Evolutionary conservation across 1,139 yeast genomes (phyloP).

Genomic region (Kodamaea fungicola): DNA sequence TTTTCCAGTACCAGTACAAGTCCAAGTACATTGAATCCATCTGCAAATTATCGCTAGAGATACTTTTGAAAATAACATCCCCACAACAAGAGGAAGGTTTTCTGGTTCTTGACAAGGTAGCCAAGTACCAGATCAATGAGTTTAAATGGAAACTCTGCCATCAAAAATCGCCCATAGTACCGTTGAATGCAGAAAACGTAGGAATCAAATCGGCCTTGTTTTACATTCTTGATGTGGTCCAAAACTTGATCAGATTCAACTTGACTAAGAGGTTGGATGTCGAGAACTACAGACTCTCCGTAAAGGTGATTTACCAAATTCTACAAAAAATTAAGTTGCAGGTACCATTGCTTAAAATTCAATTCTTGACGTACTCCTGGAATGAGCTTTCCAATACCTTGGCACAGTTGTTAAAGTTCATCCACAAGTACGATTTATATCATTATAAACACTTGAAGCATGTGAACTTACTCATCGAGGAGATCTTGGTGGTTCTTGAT

Average conservation of each 20-base stretch:
- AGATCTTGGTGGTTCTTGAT: slow-evolving; percentile 25
- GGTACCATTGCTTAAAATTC: slow-evolving; percentile 2
- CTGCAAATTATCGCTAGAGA: slow-evolving; percentile 22
- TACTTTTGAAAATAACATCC: slow-evolving; percentile 24
- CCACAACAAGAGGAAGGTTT: slow-evolving; percentile 9
- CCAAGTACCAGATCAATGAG: slow-evolving; percentile 30
- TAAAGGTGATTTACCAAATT: slow-evolving; percentile 22
- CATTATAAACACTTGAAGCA: slow-evolving; percentile 14
- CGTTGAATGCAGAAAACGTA: slow-evolving; percentile 20
- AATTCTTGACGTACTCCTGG: slow-evolving; percentile 24
- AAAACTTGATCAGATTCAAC: slow-evolving; percentile 37
- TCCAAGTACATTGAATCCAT: slow-evolving; percentile 20
- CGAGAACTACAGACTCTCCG: slow-evolving; percentile 26
- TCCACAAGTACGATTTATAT: slow-evolving; percentile 18
- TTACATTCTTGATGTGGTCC: slow-evolving; percentile 37
- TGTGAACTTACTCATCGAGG: slow-evolving; percentile 22
- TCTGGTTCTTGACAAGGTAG: slow-evolving; percentile 13
- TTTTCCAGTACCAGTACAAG: slow-evolving; percentile 35
- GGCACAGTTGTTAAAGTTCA: slow-evolving; percentile 24
- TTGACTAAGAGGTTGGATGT: slow-evolving; percentile 33
- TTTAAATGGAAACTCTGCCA: slow-evolving; percentile 42
- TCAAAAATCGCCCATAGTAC: slow-evolving; percentile 35
- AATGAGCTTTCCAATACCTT: slow-evolving; percentile 26
- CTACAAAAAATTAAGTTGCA: slow-evolving; percentile 10
- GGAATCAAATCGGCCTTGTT: slow-evolving; percentile 30